phyloP scores from a whole-genome alignment of 164 flowering plant species.

The Aristolochia californica region DNA sequence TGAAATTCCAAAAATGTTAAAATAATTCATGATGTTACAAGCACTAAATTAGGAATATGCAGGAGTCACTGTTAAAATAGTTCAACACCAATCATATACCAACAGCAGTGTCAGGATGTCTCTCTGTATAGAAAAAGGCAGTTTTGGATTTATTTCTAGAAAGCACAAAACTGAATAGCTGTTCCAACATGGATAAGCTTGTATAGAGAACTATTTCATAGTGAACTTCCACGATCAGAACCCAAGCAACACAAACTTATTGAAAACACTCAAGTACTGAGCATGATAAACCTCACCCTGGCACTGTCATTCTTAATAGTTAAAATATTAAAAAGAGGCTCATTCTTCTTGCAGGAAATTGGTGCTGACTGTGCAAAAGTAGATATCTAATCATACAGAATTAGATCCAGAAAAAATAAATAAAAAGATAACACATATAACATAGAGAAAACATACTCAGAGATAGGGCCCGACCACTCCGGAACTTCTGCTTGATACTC shows the following conservation, averaged over 20 bases:
- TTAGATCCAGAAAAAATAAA: not conserved
- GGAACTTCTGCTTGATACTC: constrained; percentile 77
- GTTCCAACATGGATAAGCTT: no score
- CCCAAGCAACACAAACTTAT: no score
- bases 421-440: not conserved
- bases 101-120: no score
- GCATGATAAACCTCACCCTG: not conserved
- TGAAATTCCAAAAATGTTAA: not conserved
- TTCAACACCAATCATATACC: no score
- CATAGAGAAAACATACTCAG: constrained; percentile 31
- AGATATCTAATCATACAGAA: not conserved
- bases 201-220: no score
- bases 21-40: not conserved
- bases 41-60: not conserved
- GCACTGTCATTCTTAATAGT: not conserved
- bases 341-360: not conserved
- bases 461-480: constrained; percentile 61
- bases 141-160: no score
- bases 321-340: not conserved
- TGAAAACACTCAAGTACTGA: constrained; percentile 1
- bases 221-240: no score
- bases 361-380: not conserved
- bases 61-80: not conserved
- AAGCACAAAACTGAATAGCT: no score
- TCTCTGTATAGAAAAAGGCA: no score